Base-by-base conservation (phyloP, 192 early-diverging fungal species). In the Glomus cerebriforme region DNA sequence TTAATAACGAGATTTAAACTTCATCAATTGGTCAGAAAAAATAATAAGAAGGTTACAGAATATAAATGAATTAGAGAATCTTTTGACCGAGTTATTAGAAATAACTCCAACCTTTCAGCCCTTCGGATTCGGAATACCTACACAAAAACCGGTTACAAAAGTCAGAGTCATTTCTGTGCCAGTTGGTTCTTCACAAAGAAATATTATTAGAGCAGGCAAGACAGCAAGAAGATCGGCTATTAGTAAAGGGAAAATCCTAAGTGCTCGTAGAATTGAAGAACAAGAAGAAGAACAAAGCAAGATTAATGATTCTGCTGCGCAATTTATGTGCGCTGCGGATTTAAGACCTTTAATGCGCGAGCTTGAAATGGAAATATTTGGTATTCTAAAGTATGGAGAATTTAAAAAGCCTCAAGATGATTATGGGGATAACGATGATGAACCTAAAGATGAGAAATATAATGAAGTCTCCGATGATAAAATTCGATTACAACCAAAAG, bases 21-120 rank as follows among this genome's bases (percentile, higher is more conserved):
- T 71, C 43, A 2, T 37, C 7, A 63, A 49, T 35, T 19, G 26
- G 9, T 35, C 45, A 81, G 74, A 80, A 27, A 84, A 82, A 22
- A 60, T 90, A 10, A 80, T 84, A 12, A n/a, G 77, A 10, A 84
- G 86, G 5, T 37, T 90, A 12, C 81, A 82, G 47, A 81, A 88
- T 59, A 82, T 88, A 8, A 65, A 73, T 1, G 77, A 82, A 63
- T 62, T 87, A 15, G 87, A 88, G 68, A 63, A 64, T 4, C 59
- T 84, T 27, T 58, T 87, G 5, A 75, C 73, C 17, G 77, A 82
- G 67, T 67, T 86, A 2, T 73, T 86, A 37, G 81, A 81, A 7
- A 45, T 45, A 7, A 67, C 80, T 1, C 79, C 81, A 34, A 68
- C 70, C 19, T 89, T 85, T 74, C 67, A 74, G 22, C 88, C 85